Evolutionary conservation across 1,284 basidiomycete genomes (phyloP).

Genomic region (Schizophyllum commune): DNA sequence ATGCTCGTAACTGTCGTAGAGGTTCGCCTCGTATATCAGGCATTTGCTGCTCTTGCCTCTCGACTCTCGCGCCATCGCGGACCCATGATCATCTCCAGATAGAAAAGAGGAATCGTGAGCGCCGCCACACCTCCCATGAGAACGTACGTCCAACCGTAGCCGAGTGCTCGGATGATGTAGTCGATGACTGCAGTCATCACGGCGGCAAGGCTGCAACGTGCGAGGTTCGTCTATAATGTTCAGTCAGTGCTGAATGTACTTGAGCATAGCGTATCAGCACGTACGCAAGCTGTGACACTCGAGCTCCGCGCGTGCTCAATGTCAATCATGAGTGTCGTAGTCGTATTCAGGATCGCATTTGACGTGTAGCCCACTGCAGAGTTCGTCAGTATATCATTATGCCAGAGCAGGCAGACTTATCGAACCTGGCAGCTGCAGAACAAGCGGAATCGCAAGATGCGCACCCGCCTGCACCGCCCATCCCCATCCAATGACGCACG

Average conservation of each 20-base stretch:
- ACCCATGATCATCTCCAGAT: constrained; percentile 28
- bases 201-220: constrained; percentile 47
- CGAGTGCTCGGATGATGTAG: constrained; percentile 34
- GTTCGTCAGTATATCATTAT: constrained; percentile 2
- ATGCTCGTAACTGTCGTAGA: too few species aligned
- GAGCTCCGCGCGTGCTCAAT: constrained; percentile 30
- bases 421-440: constrained; percentile 52
- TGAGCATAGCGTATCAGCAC: too few species aligned
- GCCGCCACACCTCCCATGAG: constrained; percentile 35
- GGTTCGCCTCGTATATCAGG: too few species aligned
- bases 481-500: constrained; percentile 48
- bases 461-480: constrained; percentile 50
- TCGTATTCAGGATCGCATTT: constrained; percentile 25
- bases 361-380: constrained; percentile 9
- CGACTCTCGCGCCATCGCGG: constrained; percentile 12
- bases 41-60: too few species aligned
- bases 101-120: constrained; percentile 28
- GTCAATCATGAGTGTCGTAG: constrained; percentile 34
- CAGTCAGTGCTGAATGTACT: too few species aligned
- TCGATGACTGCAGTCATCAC: constrained; percentile 40
- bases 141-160: constrained; percentile 44
- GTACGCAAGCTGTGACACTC: constrained; percentile 18
- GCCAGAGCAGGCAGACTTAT: not conserved
- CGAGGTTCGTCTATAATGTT: constrained; percentile 58
- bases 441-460: constrained; percentile 46